Conservation (phyloP, 2,329 filamentous ascomycete species). For the Cordyceps javanica region DNA sequence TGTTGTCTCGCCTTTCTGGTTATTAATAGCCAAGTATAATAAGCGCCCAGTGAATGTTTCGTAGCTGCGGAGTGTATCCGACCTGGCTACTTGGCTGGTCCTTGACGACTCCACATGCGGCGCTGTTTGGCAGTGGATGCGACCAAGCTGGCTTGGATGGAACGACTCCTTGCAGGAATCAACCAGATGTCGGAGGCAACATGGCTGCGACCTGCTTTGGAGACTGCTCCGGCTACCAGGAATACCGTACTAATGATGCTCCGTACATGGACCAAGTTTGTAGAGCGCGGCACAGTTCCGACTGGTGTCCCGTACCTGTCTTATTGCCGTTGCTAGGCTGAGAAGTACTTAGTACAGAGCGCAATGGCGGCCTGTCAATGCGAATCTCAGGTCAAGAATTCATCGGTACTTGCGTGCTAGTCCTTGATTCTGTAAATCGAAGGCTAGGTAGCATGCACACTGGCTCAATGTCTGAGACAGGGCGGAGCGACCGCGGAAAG, state of each 20-base stretch:
- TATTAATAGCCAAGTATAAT: constrained; percentile 6
- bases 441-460: not conserved
- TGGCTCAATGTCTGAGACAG: constrained; percentile 3
- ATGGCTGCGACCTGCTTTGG: not conserved
- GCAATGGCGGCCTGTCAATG: not conserved
- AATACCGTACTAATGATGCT: no score
- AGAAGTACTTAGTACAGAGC: not conserved
- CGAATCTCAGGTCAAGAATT: not conserved
- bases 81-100: not conserved
- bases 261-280: not conserved
- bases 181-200: not conserved
- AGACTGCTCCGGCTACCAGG: not conserved
- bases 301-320: not conserved
- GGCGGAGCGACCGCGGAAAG: not conserved
- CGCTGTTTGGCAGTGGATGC: not conserved
- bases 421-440: not conserved
- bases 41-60: constrained; percentile 9
- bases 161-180: not conserved
- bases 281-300: not conserved
- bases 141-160: not conserved
- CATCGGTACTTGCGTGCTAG: not conserved
- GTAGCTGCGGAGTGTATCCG: not conserved
- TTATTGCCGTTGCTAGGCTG: not conserved
- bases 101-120: constrained; percentile 2
- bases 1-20: constrained; percentile 1